phyloP scores from a whole-genome alignment of 306 rosid genomes.

The Fragaria nilgerrensis region DNA sequence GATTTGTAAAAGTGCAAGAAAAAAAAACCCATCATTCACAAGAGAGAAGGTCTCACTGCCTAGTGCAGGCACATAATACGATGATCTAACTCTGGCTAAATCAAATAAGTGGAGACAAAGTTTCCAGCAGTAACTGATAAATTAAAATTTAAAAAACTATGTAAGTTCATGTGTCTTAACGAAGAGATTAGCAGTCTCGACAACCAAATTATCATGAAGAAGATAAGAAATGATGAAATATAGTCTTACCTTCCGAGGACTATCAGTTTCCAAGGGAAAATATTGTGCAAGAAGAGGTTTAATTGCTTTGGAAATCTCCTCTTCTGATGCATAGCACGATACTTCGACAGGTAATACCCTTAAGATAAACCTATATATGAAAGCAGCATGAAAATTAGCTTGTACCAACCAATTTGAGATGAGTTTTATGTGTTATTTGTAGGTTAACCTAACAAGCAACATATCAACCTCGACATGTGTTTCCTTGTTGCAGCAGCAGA shows the following conservation, averaged over 20 bases:
- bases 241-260: slow-evolving; percentile 62
- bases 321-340: slow-evolving; percentile 94
- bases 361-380: slow-evolving; percentile 70
- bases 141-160: not conserved
- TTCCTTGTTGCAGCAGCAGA: slow-evolving; percentile 76
- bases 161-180: not conserved
- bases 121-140: not conserved
- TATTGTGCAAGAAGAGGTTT: slow-evolving; percentile 65
- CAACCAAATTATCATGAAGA: slow-evolving; percentile 13
- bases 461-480: slow-evolving; percentile 77
- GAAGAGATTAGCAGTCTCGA: not conserved
- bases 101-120: not conserved
- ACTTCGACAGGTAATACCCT: slow-evolving; percentile 87
- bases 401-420: slow-evolving; percentile 16
- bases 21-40: not conserved
- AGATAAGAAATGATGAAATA: not conserved
- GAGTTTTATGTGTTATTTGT: slow-evolving; percentile 15
- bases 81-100: not conserved
- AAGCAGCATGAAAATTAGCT: slow-evolving; percentile 5
- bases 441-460: slow-evolving; percentile 13
- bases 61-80: not conserved
- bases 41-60: not conserved
- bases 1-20: not conserved
- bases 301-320: slow-evolving; percentile 80
- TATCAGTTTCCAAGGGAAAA: slow-evolving; percentile 67